These are phyloP conservation scores for Passalora sequoiae DNA, from an alignment of 2,329 filamentous ascomycete species.

Conservation along the genomic window DNA sequence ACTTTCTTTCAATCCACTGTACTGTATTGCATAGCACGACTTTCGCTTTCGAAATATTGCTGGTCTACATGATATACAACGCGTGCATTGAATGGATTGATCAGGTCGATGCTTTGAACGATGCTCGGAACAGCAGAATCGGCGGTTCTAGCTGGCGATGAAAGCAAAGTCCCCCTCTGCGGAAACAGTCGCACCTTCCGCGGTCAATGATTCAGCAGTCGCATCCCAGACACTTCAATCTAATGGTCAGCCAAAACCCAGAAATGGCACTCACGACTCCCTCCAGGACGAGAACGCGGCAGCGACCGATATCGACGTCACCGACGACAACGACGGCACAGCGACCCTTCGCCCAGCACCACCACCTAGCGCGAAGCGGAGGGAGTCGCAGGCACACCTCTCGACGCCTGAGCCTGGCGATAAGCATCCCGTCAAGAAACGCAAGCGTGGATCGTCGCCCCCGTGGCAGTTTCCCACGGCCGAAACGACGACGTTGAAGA, in stretches of 20 bases:
- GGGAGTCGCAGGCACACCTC: conserved; percentile 25
- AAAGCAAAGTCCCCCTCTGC: conserved; percentile 12
- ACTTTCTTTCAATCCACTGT: neutral
- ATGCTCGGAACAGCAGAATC: conserved; percentile 10
- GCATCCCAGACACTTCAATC: neutral
- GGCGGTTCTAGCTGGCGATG: conserved; percentile 16
- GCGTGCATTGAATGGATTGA: conserved; percentile 5
- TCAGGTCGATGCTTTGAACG: conserved; percentile 11
- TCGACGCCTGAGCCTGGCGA: conserved; percentile 13
- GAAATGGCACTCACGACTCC: neutral
- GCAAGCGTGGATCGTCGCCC: conserved; percentile 42
- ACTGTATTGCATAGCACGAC: too few relatives aligned
- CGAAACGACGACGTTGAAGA: conserved; percentile 29
- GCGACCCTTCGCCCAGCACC: conserved; percentile 24
- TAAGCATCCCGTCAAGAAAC: conserved; percentile 52
- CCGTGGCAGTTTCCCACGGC: conserved; percentile 33
- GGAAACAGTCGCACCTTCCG: neutral
- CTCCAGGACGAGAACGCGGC: neutral
- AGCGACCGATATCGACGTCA: neutral
- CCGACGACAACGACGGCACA: conserved; percentile 6
- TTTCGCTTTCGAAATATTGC: too few relatives aligned
- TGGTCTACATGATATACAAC: neutral
- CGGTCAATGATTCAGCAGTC: conserved; percentile 1
- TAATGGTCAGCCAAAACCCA: neutral
- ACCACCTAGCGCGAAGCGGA: conserved; percentile 27